Percentiles rank a stretch among this genome's conserved stretches.
These are phyloP conservation scores for Trichoderma simmonsii DNA, from an alignment of 2,329 filamentous ascomycete genomes.

Conservation along the genomic window DNA sequence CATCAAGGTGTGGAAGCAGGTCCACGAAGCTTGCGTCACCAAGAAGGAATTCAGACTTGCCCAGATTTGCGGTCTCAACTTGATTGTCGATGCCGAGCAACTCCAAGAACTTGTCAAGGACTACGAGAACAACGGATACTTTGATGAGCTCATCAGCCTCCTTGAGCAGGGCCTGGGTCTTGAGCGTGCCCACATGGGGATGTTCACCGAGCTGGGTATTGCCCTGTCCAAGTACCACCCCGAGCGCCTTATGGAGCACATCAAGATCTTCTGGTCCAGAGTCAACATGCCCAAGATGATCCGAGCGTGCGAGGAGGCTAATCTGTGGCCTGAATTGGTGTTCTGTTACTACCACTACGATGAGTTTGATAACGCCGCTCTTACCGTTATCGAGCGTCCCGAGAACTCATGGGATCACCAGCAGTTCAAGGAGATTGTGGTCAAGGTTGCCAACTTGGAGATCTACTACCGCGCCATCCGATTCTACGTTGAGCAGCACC, in stretches of 20 bases:
- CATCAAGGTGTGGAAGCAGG: constrained; percentile 98
- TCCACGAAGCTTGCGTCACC: constrained; percentile 89
- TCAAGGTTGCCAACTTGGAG: constrained; percentile 97
- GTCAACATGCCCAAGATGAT: constrained; percentile 99
- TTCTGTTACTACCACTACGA: constrained; percentile 99
- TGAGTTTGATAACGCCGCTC: constrained; percentile 93
- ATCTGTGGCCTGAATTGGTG: constrained; percentile 94
- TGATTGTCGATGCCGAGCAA: constrained; percentile 97
- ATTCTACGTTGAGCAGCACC: constrained; percentile 97
- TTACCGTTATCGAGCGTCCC: constrained; percentile 96
- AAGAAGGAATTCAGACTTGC: constrained; percentile 99
- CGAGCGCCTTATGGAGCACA: constrained; percentile 94
- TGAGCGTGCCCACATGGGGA: constrained; percentile 90
- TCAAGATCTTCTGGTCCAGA: constrained; percentile 96
- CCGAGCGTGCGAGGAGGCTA: constrained; percentile 85
- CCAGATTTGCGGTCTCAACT: constrained; percentile 96
- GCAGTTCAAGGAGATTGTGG: constrained; percentile 97
- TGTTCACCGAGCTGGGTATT: constrained; percentile 93
- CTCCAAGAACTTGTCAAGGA: constrained; percentile 89
- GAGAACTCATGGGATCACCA: constrained; percentile 99
- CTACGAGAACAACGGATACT: constrained; percentile 96
- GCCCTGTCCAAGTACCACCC: constrained; percentile 93
- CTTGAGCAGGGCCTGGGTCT: constrained; percentile 93
- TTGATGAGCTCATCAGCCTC: constrained; percentile 92
- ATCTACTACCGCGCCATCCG: constrained; percentile 98